Base-by-base conservation (phyloP, 2,329 filamentous ascomycete species). In the Colletotrichum musicola region DNA sequence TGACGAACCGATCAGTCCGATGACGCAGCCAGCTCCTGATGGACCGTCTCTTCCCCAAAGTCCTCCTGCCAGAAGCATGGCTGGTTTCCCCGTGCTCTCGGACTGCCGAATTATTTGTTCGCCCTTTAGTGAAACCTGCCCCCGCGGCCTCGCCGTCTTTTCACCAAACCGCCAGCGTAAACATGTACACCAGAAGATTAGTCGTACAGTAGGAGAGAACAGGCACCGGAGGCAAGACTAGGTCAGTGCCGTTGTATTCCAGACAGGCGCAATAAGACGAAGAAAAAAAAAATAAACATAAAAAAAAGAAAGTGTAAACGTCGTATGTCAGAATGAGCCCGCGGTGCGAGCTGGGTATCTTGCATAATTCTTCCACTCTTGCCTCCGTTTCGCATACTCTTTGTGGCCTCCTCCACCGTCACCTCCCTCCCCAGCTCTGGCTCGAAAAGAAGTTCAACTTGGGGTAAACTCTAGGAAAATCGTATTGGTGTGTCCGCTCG, bases 281-380 rank as follows among this genome's bases (percentile, higher is more conserved):
- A 70, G 35, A 25, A 49, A 67, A 70, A 67, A 70, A 53, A 42
- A 60, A 35, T 35, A 57, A 49, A 71, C 58, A 38, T 60, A 60
- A 64, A 42, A 49, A 71, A 71, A 64, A 63, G 57, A 68, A 68
- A 68, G 67, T 64, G 61, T 70, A 71, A 67, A 62, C 70, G 71
- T 77, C 70, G 74, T 75, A 73, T 73, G 74, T 75, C 74, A 75
- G 76, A 76, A 77, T 76, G 77, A 78, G 77, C 76, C 77, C 77
- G 75, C 72, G 69, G 72, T 75, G 75, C 73, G 76, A 79, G 77
- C 78, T 80, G 79, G 79, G 79, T 81, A 81, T 81, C 78, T 80
- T 77, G 76, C 74, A 73, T 73, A 72, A 68, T 73, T 73, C 72
- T 69, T 71, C 71, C 47, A 68, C 56, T 65, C 62, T 57, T 62